A percentile compares a stretch with the other conserved stretches of the same genome.
These are phyloP conservation scores for Pythium folliculosum DNA, from an alignment of 352 stramenopile genomes.

Conservation along the genomic window DNA sequence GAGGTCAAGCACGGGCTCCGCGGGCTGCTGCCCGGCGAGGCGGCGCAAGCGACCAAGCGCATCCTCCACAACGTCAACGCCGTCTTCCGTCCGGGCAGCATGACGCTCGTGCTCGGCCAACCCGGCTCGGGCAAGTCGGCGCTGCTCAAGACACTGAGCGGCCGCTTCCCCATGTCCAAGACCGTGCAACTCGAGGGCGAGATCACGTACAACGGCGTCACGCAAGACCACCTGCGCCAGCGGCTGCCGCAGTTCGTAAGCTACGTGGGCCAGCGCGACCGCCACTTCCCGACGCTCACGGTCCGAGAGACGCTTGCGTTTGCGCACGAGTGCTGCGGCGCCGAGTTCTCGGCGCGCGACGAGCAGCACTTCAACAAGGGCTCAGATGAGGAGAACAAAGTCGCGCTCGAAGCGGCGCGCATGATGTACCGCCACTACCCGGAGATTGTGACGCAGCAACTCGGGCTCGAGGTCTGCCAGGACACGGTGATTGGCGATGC, in stretches of 20 bases:
- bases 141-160: constrained; percentile 57
- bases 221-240: constrained; percentile 32
- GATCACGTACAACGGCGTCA: constrained; percentile 53
- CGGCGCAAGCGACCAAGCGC: constrained; percentile 25
- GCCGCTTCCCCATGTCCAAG: constrained; percentile 50
- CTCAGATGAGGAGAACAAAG: constrained; percentile 35
- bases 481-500: constrained; percentile 66
- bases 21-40: constrained; percentile 10
- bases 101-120: constrained; percentile 32
- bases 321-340: constrained; percentile 27
- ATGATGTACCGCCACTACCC: constrained; percentile 27
- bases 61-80: constrained; percentile 34
- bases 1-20: constrained; percentile 4
- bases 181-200: constrained; percentile 40
- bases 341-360: constrained; percentile 25
- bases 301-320: constrained; percentile 39
- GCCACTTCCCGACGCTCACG: constrained; percentile 31
- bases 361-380: constrained; percentile 34
- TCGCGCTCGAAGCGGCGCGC: constrained; percentile 18
- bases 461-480: constrained; percentile 40
- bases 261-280: constrained; percentile 43
- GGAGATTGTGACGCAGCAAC: constrained; percentile 40
- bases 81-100: constrained; percentile 34
- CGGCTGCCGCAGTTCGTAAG: constrained; percentile 48
- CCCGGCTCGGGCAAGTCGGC: constrained; percentile 35